Base-by-base conservation (phyloP, 768 basidiomycete species). In the Chalciporus pseudorubinellus region DNA sequence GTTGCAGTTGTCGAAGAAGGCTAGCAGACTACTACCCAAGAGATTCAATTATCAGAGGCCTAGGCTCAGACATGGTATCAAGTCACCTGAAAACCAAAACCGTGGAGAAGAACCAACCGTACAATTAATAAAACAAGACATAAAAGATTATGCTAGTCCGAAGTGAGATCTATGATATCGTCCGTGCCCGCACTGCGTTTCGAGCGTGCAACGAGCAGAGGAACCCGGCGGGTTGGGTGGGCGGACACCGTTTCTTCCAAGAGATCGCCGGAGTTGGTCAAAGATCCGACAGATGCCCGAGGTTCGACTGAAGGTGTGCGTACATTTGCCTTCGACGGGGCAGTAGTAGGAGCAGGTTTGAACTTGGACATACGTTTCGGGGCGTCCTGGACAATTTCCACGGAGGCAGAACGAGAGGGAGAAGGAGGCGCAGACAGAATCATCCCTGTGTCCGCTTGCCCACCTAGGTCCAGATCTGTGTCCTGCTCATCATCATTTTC, bases 141-240 rank as follows among this genome's bases (percentile, higher is more conserved):
- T 14, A n/a, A 36, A 22, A 18, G 33, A 46, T 20, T 46, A 36
- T 36, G 34, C n/a, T 63, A 63, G 38, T 60, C 58, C 16, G 57
- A 76, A 6, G 75, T 76, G 14, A 76, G 61, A 66, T 76, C 75
- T 26, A 76, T 77, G n/a, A 77, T 51, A 21, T 73, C 68, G 8
- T 61, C 47, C 44, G 16, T 46, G 7, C 13, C 21, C 28, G 51
- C 51, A 44, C 24, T 44, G 40, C 31, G 40, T 41, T 41, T 66
- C 16, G 57, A 52, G 10, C 62, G 65, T 28, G 65, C 62, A 16
- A 46, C 50, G 22, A 67, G 65, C 13, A 66, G 46, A 22, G 65
- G 65, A n/a, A 49, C 48, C 2, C 11, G 34, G 18, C 33, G 11
- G 19, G 39, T 40, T 2, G 49, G n/a, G 12, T 16, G 44, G 10